These are phyloP conservation scores for Pseudocercospora cruenta DNA, from an alignment of 2,329 filamentous ascomycete species.

Conservation along the genomic window DNA sequence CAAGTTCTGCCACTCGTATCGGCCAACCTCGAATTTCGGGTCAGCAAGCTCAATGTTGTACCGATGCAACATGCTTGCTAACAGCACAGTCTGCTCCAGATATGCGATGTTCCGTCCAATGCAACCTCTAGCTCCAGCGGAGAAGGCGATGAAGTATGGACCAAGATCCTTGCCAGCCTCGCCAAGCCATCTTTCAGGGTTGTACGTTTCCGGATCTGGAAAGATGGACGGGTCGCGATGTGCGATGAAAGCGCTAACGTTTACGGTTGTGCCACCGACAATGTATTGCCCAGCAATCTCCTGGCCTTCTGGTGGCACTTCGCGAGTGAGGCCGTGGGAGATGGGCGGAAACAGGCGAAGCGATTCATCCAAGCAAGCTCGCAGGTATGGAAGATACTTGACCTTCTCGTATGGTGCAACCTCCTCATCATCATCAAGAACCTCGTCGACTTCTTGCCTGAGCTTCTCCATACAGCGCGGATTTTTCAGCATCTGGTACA, in stretches of 20 bases:
- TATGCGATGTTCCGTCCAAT: slow-evolving; percentile 40
- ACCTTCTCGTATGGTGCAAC: slow-evolving; percentile 36
- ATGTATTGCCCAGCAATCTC: slow-evolving; percentile 23
- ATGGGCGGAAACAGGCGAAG: slow-evolving; percentile 27
- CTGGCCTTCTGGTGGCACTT: slow-evolving; percentile 24
- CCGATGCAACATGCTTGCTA: slow-evolving; percentile 39
- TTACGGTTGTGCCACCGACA: slow-evolving; percentile 23
- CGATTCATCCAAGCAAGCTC: slow-evolving; percentile 24
- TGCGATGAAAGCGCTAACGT: slow-evolving; percentile 24
- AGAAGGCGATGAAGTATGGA: slow-evolving; percentile 36
- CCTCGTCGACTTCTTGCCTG: slow-evolving; percentile 30
- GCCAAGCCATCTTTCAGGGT: slow-evolving; percentile 29
- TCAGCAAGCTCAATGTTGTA: slow-evolving; percentile 45
- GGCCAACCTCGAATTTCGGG: slow-evolving; percentile 41
- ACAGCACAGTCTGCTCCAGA: slow-evolving; percentile 35
- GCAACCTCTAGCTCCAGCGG: slow-evolving; percentile 42
- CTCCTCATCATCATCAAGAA: slow-evolving; percentile 52
- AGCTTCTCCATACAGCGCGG: slow-evolving; percentile 42
- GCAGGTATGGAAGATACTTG: slow-evolving; percentile 30
- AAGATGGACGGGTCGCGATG: slow-evolving; percentile 40
- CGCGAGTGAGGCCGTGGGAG: slow-evolving; percentile 22
- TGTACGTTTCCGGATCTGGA: slow-evolving; percentile 24
- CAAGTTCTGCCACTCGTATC: slow-evolving; percentile 45
- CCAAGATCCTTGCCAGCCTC: slow-evolving; percentile 25
- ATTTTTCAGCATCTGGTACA: slow-evolving; percentile 43